Evolutionary conservation across 2,329 filamentous ascomycete genomes (phyloP).

Genomic region (Aureobasidium mangrovei): DNA sequence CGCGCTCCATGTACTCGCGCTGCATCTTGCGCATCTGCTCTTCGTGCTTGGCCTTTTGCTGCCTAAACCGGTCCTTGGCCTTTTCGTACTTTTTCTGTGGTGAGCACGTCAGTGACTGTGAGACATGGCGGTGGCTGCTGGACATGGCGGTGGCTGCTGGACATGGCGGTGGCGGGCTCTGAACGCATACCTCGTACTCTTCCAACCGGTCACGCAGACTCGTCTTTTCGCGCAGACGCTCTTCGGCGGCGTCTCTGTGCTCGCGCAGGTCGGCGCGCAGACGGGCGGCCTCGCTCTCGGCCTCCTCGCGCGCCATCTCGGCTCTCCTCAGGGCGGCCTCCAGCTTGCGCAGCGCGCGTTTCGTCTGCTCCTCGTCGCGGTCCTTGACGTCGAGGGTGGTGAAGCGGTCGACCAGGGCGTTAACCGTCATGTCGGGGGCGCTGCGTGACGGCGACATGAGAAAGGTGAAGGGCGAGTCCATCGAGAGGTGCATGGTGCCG

Average conservation of each 20-base stretch:
- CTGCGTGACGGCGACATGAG: conserved; percentile 8
- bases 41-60: conserved; percentile 31
- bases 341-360: conserved; percentile 33
- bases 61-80: conserved; percentile 17
- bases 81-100: conserved; percentile 19
- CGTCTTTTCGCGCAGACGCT: conserved; percentile 55
- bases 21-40: conserved; percentile 22
- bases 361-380: conserved; percentile 31
- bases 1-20: conserved; percentile 53
- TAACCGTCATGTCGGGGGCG: conserved; percentile 14
- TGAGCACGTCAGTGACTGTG: conserved; percentile 21
- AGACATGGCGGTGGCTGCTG: neutral
- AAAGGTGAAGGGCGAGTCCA: conserved; percentile 11
- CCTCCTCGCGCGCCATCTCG: conserved; percentile 49
- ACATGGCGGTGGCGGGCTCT: neutral
- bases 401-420: conserved; percentile 57
- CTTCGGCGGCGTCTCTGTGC: conserved; percentile 55
- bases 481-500: conserved; percentile 6
- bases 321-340: conserved; percentile 36
- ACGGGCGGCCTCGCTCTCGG: conserved; percentile 57
- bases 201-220: conserved; percentile 48
- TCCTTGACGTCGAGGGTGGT: conserved; percentile 54
- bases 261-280: conserved; percentile 52
- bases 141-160: neutral
- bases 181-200: conserved; percentile 18